Evolutionary conservation across 2,329 filamentous ascomycete genomes (phyloP).

Genomic region (Clarireedia hainanense): DNA sequence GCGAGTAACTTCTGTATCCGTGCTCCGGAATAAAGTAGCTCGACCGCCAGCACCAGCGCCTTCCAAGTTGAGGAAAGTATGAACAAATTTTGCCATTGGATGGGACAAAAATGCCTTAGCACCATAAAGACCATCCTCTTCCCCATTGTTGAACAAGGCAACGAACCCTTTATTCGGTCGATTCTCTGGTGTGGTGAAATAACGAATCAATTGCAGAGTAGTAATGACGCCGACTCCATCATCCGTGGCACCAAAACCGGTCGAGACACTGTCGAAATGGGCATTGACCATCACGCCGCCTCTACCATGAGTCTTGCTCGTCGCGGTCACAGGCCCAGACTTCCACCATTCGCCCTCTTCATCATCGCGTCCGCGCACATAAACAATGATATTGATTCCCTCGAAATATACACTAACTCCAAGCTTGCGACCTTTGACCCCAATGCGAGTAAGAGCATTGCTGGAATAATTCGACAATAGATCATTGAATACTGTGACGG

Average conservation of each 20-base stretch:
- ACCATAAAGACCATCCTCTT: constrained; percentile 88
- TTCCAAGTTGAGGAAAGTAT: constrained; percentile 90
- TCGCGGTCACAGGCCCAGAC: constrained; percentile 20
- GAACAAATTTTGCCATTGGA: constrained; percentile 69
- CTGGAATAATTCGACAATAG: constrained; percentile 69
- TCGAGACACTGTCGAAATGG: constrained; percentile 84
- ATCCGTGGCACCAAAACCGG: constrained; percentile 87
- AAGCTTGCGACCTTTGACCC: constrained; percentile 25
- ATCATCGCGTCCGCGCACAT: constrained; percentile 76
- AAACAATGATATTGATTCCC: constrained; percentile 84
- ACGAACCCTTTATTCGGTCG: constrained; percentile 75
- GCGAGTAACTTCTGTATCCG: constrained; percentile 76
- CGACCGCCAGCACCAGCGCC: constrained; percentile 87
- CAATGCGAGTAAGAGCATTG: constrained; percentile 38
- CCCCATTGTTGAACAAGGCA: constrained; percentile 85
- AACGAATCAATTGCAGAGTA: constrained; percentile 74
- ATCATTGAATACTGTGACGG: constrained; percentile 71
- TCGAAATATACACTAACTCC: constrained; percentile 70
- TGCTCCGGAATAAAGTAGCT: constrained; percentile 79
- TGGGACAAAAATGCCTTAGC: constrained; percentile 79
- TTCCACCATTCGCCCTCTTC: constrained; percentile 69
- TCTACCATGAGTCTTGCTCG: constrained; percentile 44
- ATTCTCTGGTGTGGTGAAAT: constrained; percentile 67
- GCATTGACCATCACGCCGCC: constrained; percentile 88
- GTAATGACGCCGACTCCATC: constrained; percentile 88